Conservation (phyloP, 2,329 filamentous ascomycete species). For the Fusarium sarcochroum region DNA sequence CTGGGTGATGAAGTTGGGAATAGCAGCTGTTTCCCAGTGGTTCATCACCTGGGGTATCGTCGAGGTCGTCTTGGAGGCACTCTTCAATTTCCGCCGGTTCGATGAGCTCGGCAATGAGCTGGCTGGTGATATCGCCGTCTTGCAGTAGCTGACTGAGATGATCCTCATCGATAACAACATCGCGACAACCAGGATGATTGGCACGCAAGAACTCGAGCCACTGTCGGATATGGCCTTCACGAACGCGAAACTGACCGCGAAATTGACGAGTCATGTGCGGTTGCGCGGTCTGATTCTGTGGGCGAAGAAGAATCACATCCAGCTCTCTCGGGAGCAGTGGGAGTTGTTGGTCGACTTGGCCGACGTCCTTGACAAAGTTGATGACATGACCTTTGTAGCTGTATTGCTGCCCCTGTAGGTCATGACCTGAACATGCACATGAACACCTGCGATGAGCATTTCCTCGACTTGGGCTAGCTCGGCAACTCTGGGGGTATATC, state of each 20-base stretch:
- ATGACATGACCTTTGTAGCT: slow-evolving; percentile 22
- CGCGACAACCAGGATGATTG: slow-evolving; percentile 22
- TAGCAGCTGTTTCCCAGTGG: slow-evolving; percentile 4
- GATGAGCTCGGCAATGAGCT: slow-evolving; percentile 1
- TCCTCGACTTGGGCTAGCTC: slow-evolving; percentile 12
- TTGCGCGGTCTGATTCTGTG: slow-evolving; percentile 7
- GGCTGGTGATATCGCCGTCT: slow-evolving; percentile 8
- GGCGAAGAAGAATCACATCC: slow-evolving; percentile 17
- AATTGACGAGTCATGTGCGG: neutral
- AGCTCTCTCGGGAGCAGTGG: slow-evolving; percentile 17
- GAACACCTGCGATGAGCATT: slow-evolving; percentile 18
- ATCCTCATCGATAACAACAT: neutral
- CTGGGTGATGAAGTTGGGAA: slow-evolving; percentile 22
- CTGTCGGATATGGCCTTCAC: neutral
- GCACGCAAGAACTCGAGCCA: slow-evolving; percentile 18
- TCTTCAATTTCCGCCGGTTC: slow-evolving; percentile 1
- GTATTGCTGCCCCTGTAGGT: slow-evolving; percentile 16
- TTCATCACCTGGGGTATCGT: neutral
- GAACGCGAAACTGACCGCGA: neutral
- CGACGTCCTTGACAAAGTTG: slow-evolving; percentile 25
- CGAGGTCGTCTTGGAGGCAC: slow-evolving; percentile 3
- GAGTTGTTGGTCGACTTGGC: slow-evolving; percentile 14
- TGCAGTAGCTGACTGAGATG: slow-evolving; percentile 15
- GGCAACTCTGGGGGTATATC: slow-evolving; percentile 7
- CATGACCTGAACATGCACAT: slow-evolving; percentile 11